These are phyloP conservation scores for Aschersonia sp. DNA, from an alignment of 2,329 filamentous ascomycete species.

Conservation along the genomic window DNA sequence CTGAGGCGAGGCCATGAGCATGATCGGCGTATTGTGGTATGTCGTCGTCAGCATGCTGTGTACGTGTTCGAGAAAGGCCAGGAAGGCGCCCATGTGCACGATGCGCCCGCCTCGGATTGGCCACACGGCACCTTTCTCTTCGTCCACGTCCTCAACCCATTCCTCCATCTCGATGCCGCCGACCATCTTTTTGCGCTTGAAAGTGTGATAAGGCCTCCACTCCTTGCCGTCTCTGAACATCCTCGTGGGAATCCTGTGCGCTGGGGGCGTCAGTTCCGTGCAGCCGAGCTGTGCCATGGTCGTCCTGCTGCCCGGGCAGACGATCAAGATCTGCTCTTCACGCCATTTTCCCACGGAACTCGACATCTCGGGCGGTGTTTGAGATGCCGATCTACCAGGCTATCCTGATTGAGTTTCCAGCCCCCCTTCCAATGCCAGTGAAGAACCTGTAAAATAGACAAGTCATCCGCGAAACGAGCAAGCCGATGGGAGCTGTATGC, in stretches of 20 bases:
- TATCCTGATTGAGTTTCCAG: too few relatives aligned
- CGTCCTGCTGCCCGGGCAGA: conserved; percentile 74
- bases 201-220: conserved; percentile 62
- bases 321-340: conserved; percentile 53
- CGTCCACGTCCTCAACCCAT: conserved; percentile 80
- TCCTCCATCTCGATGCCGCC: conserved; percentile 43
- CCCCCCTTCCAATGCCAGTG: too few relatives aligned
- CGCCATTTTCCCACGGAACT: conserved; percentile 44
- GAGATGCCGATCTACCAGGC: too few relatives aligned
- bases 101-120: conserved; percentile 73
- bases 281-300: conserved; percentile 86
- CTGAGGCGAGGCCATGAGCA: conserved; percentile 77
- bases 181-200: conserved; percentile 41
- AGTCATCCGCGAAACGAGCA: too few relatives aligned
- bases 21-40: conserved; percentile 90
- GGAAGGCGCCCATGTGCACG: conserved; percentile 82
- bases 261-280: conserved; percentile 81
- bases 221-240: conserved; percentile 88
- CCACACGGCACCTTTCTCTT: conserved; percentile 79
- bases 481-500: too few relatives aligned
- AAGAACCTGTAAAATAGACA: too few relatives aligned
- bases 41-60: conserved; percentile 80
- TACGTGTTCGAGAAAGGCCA: conserved; percentile 84
- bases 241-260: conserved; percentile 73
- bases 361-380: conserved; percentile 28